A percentile compares a stretch with the other conserved stretches of the same genome.
Conservation (phyloP, 2,329 filamentous ascomycete genomes). For the Cercospora zeina region DNA sequence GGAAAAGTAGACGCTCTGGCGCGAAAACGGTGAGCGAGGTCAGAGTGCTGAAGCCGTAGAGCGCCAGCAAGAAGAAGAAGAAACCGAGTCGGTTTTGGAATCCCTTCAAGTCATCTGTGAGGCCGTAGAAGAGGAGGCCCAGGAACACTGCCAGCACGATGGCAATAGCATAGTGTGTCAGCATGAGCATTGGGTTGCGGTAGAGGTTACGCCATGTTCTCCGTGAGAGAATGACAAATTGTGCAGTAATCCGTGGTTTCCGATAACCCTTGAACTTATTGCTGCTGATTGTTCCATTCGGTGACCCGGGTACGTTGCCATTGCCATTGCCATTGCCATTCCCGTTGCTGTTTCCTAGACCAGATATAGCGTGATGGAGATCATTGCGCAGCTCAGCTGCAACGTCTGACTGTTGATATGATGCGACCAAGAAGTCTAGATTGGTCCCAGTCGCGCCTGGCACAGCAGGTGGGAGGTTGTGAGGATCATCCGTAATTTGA, state of each 20-base stretch:
- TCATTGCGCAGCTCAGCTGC: conserved; percentile 73
- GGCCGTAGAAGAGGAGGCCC: conserved; percentile 91
- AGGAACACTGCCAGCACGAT: conserved; percentile 92
- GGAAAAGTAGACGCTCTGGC: conserved; percentile 83
- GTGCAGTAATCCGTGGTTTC: conserved; percentile 73
- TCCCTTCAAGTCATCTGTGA: conserved; percentile 92
- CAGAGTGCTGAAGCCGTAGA: conserved; percentile 95
- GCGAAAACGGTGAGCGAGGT: conserved; percentile 94
- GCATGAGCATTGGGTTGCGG: conserved; percentile 95
- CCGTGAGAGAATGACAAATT: conserved; percentile 85
- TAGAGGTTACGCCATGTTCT: conserved; percentile 97
- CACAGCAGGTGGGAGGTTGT: conserved; percentile 37
- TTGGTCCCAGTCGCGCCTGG: conserved; percentile 65
- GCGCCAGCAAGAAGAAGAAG: conserved; percentile 93
- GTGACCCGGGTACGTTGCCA: conserved; percentile 44
- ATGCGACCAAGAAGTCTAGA: conserved; percentile 75
- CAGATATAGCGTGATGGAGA: conserved; percentile 67
- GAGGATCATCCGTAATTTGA: conserved; percentile 56
- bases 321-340: conserved; percentile 14
- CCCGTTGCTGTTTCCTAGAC: conserved; percentile 68
- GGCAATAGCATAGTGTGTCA: conserved; percentile 96
- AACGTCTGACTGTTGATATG: conserved; percentile 77
- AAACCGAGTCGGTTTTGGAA: conserved; percentile 97
- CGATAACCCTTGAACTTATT: conserved; percentile 70
- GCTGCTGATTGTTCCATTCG: conserved; percentile 52